Evolutionary conservation across 768 basidiomycete species (phyloP), one percentile per base, ranked within the genome.

Genomic region (Ramaria rubella): DNA sequence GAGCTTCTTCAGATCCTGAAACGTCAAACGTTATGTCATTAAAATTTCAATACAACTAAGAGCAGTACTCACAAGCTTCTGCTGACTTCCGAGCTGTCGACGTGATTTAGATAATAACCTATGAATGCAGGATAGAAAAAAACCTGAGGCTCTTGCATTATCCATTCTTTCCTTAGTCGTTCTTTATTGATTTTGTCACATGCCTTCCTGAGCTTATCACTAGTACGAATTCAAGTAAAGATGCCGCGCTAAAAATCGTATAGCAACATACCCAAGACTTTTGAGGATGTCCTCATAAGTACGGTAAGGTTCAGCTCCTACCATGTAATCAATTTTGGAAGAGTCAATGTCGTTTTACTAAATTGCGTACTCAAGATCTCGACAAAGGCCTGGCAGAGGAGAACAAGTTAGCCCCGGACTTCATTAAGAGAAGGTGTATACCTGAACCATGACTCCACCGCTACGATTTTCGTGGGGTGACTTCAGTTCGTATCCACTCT

Each of bases 131-230:
- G 21, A n/a, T 9, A 44, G 19, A 24, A 23, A 43, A n/a, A 15
- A 12, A 56, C 55, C 44, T 56, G 55, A 23, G 55, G 55, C 40
- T 56, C 55, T 30, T 56, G 55, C 55, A 56, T 46, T 29, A 56
- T 49, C 55, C 55, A 56, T 19, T 56, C 15, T 7, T 21, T 6
- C 31, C 23, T 21, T 3, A 19, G 2, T 30, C 9, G 19, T 2
- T 11, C 33, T 11, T 29, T 46, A 24, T 56, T 56, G 21, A 45
- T 56, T 9, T 45, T 27, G 27, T 21, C 4, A 33, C 55, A 56
- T 4, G 55, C 30, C 21, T 7, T 33, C 8, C 23, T 24, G 19
- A 56, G 30, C 14, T 27, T 24, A 11, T 56, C 55, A 9, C 55
- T 54, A 14, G 8, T 24, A 54, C 14, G 15, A 7, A 44, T 1